Conservation (phyloP, 108 stramenopile species). For the Nannochloropsis oceanica region DNA sequence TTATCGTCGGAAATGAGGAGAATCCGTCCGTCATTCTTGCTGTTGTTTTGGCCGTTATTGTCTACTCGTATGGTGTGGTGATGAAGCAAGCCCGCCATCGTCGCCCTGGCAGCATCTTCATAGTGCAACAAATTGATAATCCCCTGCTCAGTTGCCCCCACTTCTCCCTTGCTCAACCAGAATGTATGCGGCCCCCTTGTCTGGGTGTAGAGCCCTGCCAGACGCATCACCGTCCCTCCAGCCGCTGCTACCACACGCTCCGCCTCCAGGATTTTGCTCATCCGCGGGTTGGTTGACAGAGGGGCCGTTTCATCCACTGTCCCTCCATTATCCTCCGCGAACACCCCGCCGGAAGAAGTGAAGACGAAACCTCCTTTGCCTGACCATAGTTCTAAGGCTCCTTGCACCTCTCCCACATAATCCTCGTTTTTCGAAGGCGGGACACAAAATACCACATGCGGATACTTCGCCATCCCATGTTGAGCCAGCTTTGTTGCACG, state of each 20-base stretch:
- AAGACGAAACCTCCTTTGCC: slow-evolving; percentile 10
- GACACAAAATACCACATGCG: slow-evolving; percentile 22
- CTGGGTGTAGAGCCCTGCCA: slow-evolving; percentile 29
- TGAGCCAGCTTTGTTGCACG: background rate
- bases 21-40: slow-evolving; percentile 1
- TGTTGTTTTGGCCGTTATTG: background rate
- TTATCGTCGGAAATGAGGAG: slow-evolving; percentile 20
- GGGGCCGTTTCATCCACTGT: slow-evolving; percentile 7
- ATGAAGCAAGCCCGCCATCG: background rate
- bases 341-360: slow-evolving; percentile 18
- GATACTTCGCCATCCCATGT: background rate
- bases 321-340: slow-evolving; percentile 15
- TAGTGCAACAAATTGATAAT: slow-evolving; percentile 32
- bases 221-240: slow-evolving; percentile 23
- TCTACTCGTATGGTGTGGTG: background rate
- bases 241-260: background rate
- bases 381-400: slow-evolving; percentile 6
- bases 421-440: slow-evolving; percentile 7
- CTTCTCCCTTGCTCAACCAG: slow-evolving; percentile 14
- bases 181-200: slow-evolving; percentile 29
- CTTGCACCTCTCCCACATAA: slow-evolving; percentile 14
- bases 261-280: slow-evolving; percentile 1
- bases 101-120: slow-evolving; percentile 23
- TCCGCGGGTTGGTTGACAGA: background rate
- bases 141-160: slow-evolving; percentile 1